Conservation (phyloP, 108 stramenopile species). For the Epithemia pelagica region DNA sequence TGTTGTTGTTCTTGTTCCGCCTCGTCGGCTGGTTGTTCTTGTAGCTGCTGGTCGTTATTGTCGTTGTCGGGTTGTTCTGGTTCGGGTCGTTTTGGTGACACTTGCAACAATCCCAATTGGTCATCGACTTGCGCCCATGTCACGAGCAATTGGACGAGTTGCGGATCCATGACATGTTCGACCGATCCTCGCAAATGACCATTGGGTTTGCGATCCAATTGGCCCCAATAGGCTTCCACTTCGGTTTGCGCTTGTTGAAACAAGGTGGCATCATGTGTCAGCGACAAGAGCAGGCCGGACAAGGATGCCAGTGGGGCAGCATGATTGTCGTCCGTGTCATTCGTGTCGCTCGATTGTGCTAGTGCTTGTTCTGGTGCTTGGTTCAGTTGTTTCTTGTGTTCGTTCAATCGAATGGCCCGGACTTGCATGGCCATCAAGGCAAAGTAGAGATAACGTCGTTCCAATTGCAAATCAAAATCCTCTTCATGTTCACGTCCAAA, state of each 20-base stretch:
- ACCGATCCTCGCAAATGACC: slow-evolving; percentile 49
- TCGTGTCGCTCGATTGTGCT: slow-evolving; percentile 2
- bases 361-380: not conserved
- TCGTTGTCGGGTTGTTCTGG: slow-evolving; percentile 15
- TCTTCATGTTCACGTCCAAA: slow-evolving; percentile 7
- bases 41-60: slow-evolving; percentile 8
- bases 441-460: slow-evolving; percentile 57
- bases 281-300: not conserved
- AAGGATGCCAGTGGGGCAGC: slow-evolving; percentile 20
- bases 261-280: not conserved
- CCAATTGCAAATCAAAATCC: slow-evolving; percentile 52
- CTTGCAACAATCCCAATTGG: slow-evolving; percentile 12
- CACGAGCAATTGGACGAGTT: slow-evolving; percentile 42
- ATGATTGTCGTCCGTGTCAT: slow-evolving; percentile 12
- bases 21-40: slow-evolving; percentile 10
- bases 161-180: slow-evolving; percentile 45
- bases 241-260: slow-evolving; percentile 39
- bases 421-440: slow-evolving; percentile 40
- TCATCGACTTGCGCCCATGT: slow-evolving; percentile 45
- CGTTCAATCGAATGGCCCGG: slow-evolving; percentile 18
- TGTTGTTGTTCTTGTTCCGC: not conserved
- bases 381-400: not conserved
- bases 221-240: slow-evolving; percentile 29
- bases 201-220: slow-evolving; percentile 44
- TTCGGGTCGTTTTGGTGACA: slow-evolving; percentile 10